These are phyloP conservation scores for Mikania micrantha DNA, from an alignment of 129 eudicot genomes.

Conservation along the genomic window DNA sequence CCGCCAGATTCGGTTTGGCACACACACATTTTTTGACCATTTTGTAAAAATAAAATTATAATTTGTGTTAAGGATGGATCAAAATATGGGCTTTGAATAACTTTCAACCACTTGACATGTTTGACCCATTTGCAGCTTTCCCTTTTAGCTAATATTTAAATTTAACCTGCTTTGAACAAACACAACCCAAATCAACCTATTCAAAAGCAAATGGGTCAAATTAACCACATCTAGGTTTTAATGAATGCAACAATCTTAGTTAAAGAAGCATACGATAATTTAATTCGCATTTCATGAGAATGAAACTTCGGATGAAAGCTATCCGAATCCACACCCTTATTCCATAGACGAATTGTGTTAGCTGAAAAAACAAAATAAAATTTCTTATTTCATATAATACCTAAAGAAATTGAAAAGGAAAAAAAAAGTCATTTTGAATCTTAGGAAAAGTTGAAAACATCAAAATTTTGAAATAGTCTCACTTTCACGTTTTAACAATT, in stretches of 20 bases:
- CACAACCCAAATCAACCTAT: not conserved
- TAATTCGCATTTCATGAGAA: conserved; percentile 82
- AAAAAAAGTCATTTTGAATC: not conserved
- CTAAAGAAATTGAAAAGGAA: not conserved
- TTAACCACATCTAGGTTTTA: not conserved
- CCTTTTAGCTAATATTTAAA: not conserved
- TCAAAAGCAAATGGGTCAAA: not conserved
- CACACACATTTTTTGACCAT: not conserved
- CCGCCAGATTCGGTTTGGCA: not conserved
- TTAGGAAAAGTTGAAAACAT: not conserved
- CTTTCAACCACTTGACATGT: not conserved
- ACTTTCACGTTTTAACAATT: not conserved
- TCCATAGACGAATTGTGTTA: conserved; percentile 87
- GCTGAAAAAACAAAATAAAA: conserved; percentile 36
- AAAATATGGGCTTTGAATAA: not conserved
- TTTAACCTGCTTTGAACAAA: not conserved
- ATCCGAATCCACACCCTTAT: conserved; percentile 99
- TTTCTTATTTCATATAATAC: not conserved
- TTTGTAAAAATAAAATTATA: not conserved
- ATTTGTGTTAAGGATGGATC: not conserved
- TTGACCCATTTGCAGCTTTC: not conserved
- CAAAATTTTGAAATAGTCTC: not conserved
- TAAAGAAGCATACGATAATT: conserved; percentile 46
- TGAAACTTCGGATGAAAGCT: conserved; percentile 83
- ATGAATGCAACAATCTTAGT: not conserved